phyloP scores from a whole-genome alignment of 192 early-diverging fungal species.

The Entomortierella beljakovae region DNA sequence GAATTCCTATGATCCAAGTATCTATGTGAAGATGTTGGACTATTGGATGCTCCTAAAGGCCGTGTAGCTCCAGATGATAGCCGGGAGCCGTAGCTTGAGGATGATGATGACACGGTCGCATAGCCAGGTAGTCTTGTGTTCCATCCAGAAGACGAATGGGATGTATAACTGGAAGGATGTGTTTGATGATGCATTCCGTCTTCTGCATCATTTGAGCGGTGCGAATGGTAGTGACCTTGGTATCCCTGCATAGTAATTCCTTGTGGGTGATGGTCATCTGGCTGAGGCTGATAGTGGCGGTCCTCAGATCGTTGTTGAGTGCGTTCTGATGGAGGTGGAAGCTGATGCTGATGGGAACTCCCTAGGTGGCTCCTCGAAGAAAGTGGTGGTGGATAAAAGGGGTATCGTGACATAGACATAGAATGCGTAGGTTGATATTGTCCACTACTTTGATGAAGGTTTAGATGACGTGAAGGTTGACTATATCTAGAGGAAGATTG shows the following conservation, averaged over 20 bases:
- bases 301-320: conserved; percentile 6
- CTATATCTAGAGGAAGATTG: background rate
- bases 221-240: conserved; percentile 13
- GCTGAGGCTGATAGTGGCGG: conserved; percentile 1
- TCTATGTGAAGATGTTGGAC: conserved; percentile 17
- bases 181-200: conserved; percentile 4
- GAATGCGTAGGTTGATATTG: conserved; percentile 39
- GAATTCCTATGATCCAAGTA: conserved; percentile 22
- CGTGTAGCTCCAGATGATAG: conserved; percentile 41
- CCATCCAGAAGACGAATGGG: conserved; percentile 42
- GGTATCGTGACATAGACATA: conserved; percentile 47
- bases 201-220: conserved; percentile 20
- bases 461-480: conserved; percentile 16
- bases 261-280: conserved; percentile 12
- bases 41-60: conserved; percentile 9
- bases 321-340: background rate
- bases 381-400: conserved; percentile 4
- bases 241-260: conserved; percentile 48
- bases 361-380: background rate
- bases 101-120: conserved; percentile 36
- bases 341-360: conserved; percentile 3
- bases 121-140: conserved; percentile 47
- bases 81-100: conserved; percentile 26
- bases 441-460: conserved; percentile 24
- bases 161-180: conserved; percentile 5